Conservation (phyloP, 2,329 filamentous ascomycete genomes). For the Aquanectria penicillioides region DNA sequence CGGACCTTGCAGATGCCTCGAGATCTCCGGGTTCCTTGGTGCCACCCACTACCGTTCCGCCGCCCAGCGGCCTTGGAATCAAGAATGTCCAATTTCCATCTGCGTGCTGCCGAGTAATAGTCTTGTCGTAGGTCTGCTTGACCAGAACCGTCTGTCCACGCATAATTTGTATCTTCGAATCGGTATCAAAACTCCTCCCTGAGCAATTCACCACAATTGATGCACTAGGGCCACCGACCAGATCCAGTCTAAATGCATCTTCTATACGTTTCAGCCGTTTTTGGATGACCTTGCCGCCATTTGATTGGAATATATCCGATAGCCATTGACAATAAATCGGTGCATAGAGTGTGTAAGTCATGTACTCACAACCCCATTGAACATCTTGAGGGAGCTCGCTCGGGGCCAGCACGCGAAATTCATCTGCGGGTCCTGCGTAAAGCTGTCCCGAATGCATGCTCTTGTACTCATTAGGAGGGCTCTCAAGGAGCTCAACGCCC, state of each 20-base stretch:
- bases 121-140: not conserved
- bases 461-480: not conserved
- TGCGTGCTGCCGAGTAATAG: not conserved
- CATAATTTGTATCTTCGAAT: not conserved
- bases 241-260: not conserved
- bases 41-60: constrained; percentile 2
- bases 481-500: not conserved
- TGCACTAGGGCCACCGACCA: not conserved
- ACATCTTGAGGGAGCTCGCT: not conserved
- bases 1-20: not conserved
- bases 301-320: not conserved
- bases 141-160: not conserved
- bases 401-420: not conserved
- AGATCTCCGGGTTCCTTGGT: constrained; percentile 1
- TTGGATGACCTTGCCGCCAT: not conserved
- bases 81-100: constrained; percentile 1
- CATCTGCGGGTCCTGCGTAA: not conserved
- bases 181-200: not conserved
- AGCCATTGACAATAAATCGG: not conserved
- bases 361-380: not conserved
- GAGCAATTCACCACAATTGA: not conserved
- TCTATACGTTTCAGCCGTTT: not conserved
- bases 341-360: not conserved
- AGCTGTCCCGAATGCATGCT: not conserved
- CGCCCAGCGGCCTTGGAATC: not conserved